Conservation (phyloP, 2,329 filamentous ascomycete species). For the Xylariaceae sp. region DNA sequence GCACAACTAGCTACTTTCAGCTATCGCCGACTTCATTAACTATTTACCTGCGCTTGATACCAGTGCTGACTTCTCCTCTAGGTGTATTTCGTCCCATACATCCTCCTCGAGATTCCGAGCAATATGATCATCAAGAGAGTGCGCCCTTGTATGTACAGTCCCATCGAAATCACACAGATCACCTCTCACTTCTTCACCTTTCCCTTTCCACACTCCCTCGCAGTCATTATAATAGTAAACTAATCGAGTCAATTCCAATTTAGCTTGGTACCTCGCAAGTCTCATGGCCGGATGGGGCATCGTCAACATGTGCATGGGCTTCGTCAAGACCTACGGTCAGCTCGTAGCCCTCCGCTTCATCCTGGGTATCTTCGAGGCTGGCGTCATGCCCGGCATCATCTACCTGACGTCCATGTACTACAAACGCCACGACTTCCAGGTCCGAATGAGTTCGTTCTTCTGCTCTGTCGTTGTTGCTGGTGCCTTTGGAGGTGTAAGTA, state of each 20-base stretch:
- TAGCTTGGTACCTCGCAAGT: slow-evolving; percentile 43
- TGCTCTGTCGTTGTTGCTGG: slow-evolving; percentile 50
- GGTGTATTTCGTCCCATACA: slow-evolving; percentile 50
- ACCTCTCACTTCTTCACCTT: background rate
- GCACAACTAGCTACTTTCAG: background rate
- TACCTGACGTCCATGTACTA: slow-evolving; percentile 59
- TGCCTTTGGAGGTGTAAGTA: slow-evolving; percentile 50
- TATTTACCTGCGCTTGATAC: too few species aligned
- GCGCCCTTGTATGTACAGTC: slow-evolving; percentile 44
- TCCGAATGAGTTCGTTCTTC: slow-evolving; percentile 53
- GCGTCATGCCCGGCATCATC: slow-evolving; percentile 54
- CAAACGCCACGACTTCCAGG: slow-evolving; percentile 55
- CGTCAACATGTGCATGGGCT: slow-evolving; percentile 54
- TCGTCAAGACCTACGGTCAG: slow-evolving; percentile 48
- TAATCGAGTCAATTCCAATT: background rate
- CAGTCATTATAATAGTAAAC: background rate
- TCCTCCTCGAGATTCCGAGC: slow-evolving; percentile 53
- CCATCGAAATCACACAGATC: background rate
- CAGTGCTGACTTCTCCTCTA: slow-evolving; percentile 8
- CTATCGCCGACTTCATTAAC: background rate
- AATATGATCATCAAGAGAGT: slow-evolving; percentile 54
- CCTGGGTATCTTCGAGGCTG: slow-evolving; percentile 54
- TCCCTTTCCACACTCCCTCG: background rate
- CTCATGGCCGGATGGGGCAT: slow-evolving; percentile 55
- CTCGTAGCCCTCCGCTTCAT: slow-evolving; percentile 53